phyloP scores from a whole-genome alignment of 2,329 filamentous ascomycete genomes.

The Dissoconium aciculare region DNA sequence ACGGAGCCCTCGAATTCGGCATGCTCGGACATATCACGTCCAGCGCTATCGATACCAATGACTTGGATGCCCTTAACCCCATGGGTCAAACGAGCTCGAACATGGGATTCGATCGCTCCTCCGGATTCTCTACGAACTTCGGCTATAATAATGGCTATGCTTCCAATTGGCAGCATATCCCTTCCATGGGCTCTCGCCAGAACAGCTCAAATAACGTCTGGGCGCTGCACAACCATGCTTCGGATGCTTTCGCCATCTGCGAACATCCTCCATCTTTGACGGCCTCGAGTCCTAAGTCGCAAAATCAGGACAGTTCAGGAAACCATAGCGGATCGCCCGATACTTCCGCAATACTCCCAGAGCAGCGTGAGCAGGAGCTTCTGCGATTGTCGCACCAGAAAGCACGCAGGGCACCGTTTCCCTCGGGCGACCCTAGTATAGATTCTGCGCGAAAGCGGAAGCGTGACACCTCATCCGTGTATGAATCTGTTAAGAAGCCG shows the following conservation, averaged over 20 bases:
- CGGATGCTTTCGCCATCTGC: constrained; percentile 45
- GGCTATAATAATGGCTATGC: constrained; percentile 13
- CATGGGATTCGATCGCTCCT: constrained; percentile 18
- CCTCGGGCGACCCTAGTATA: constrained; percentile 17
- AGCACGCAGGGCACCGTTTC: constrained; percentile 18
- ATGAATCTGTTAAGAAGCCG: constrained; percentile 75
- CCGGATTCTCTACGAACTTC: constrained; percentile 11
- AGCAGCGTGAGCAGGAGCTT: constrained; percentile 17
- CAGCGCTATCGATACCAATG: constrained; percentile 41
- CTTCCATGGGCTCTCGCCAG: constrained; percentile 27
- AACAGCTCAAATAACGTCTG: constrained; percentile 30
- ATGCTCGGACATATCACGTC: constrained; percentile 95
- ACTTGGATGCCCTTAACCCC: constrained; percentile 20
- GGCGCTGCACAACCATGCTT: constrained; percentile 28
- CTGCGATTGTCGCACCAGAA: constrained; percentile 23
- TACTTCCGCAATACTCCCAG: constrained; percentile 17
- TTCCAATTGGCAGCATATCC: constrained; percentile 21
- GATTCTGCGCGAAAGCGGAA: constrained; percentile 33
- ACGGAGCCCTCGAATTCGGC: constrained; percentile 86
- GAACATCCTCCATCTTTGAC: constrained; percentile 41
- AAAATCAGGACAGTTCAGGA: constrained; percentile 33
- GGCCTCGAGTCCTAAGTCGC: constrained; percentile 43
- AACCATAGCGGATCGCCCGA: constrained; percentile 23
- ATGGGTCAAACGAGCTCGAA: constrained; percentile 18
- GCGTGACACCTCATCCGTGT: constrained; percentile 69